These are phyloP conservation scores for Camellia japonica DNA, from an alignment of 148 eudicot genomes.

Conservation along the genomic window DNA sequence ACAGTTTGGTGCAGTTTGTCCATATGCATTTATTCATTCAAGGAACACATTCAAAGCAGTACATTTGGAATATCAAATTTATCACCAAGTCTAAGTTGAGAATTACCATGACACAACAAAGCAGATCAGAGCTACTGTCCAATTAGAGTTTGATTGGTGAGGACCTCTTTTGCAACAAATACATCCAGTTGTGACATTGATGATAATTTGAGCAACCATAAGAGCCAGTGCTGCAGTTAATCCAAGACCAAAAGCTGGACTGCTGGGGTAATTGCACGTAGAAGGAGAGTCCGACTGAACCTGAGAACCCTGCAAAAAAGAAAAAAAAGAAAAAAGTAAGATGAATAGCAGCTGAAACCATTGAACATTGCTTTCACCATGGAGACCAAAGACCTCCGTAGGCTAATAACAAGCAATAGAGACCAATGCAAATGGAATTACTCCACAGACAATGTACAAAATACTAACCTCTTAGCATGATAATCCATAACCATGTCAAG, in stretches of 20 bases:
- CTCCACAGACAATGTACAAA: neutral
- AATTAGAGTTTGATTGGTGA: constrained; percentile 41
- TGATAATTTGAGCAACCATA: constrained; percentile 59
- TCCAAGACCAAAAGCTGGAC: constrained; percentile 79
- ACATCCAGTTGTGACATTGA: constrained; percentile 68
- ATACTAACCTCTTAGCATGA: neutral
- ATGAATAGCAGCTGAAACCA: neutral
- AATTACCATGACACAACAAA: constrained; percentile 83
- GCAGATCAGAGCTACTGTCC: constrained; percentile 67
- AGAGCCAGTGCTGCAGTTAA: constrained; percentile 63
- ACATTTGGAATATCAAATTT: neutral
- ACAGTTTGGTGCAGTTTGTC: neutral
- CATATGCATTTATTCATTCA: neutral
- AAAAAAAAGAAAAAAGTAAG: neutral
- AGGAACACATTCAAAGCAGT: neutral
- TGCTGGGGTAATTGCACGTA: constrained; percentile 70
- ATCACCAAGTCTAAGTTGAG: neutral
- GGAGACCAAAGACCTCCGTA: constrained; percentile 1
- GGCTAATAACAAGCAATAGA: neutral
- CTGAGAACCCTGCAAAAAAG: constrained; percentile 54
- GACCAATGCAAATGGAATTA: neutral
- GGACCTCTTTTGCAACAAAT: constrained; percentile 64
- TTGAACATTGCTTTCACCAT: neutral
- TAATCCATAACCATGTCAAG: neutral
- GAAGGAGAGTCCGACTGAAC: constrained; percentile 39